A percentile compares a stretch with the other conserved stretches of the same genome.
phyloP scores from a whole-genome alignment of 495 filamentous ascomycete genomes.

The Xylaria acuta region DNA sequence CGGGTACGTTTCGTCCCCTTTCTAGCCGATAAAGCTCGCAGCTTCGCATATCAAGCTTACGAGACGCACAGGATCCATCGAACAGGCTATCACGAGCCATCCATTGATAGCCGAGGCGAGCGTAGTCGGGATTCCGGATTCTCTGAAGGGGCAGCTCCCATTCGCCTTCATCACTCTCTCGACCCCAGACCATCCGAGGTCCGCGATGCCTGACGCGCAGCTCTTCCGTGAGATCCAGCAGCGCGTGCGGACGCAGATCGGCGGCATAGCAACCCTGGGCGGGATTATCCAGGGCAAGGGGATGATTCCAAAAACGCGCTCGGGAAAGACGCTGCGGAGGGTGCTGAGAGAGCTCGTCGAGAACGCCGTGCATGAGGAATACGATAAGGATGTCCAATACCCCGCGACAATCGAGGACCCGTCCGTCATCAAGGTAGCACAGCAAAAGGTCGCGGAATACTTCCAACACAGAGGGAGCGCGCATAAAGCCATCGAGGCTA shows the following conservation, averaged over 20 bases:
- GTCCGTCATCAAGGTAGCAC: constrained; percentile 56
- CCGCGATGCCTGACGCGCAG: constrained; percentile 51
- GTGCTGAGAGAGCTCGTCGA: constrained; percentile 84
- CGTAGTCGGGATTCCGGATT: constrained; percentile 83
- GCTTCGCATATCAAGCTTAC: constrained; percentile 8
- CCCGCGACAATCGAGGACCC: constrained; percentile 64
- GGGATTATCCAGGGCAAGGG: constrained; percentile 83
- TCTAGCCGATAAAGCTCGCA: not conserved
- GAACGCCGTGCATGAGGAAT: constrained; percentile 60
- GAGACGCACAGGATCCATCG: constrained; percentile 68
- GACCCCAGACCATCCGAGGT: constrained; percentile 52
- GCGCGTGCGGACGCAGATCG: constrained; percentile 80
- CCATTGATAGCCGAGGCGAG: constrained; percentile 79
- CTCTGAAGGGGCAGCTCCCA: constrained; percentile 86
- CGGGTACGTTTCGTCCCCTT: constrained; percentile 59
- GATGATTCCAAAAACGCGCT: constrained; percentile 93
- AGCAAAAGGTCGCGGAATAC: constrained; percentile 55
- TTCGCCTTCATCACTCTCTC: constrained; percentile 82
- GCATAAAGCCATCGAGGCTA: constrained; percentile 59
- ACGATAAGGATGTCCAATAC: constrained; percentile 55
- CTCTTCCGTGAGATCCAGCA: constrained; percentile 64
- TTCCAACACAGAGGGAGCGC: constrained; percentile 51
- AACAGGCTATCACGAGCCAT: constrained; percentile 87
- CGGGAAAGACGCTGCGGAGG: constrained; percentile 83
- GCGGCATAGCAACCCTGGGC: constrained; percentile 81